Conservation (phyloP, 495 filamentous ascomycete genomes). For the Penicillium canariense region DNA sequence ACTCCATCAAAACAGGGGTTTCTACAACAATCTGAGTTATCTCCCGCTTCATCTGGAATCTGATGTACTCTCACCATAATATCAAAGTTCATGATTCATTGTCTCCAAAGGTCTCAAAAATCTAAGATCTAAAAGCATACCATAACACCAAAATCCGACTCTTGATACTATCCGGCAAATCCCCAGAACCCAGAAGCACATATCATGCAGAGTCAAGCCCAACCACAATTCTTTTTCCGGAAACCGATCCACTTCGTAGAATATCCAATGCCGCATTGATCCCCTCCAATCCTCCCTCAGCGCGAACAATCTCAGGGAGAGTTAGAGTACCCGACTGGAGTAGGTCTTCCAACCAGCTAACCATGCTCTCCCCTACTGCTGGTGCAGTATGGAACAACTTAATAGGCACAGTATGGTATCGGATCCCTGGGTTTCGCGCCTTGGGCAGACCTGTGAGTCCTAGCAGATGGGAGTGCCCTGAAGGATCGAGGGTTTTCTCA, state of each 20-base stretch:
- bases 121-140: background rate
- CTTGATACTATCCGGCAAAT: background rate
- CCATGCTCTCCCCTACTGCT: slow-evolving; percentile 53
- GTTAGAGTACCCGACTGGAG: slow-evolving; percentile 45
- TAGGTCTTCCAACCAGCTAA: slow-evolving; percentile 59
- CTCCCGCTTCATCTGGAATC: no score
- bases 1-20: no score
- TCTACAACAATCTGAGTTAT: no score
- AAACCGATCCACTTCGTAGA: slow-evolving; percentile 54
- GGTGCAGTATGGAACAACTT: slow-evolving; percentile 65
- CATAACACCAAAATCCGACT: slow-evolving; percentile 1
- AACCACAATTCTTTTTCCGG: slow-evolving; percentile 61
- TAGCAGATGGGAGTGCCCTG: slow-evolving; percentile 53
- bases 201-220: slow-evolving; percentile 24
- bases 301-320: slow-evolving; percentile 57
- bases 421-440: slow-evolving; percentile 40
- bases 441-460: slow-evolving; percentile 63
- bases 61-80: no score
- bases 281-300: slow-evolving; percentile 56
- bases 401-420: slow-evolving; percentile 62
- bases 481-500: slow-evolving; percentile 42
- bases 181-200: background rate
- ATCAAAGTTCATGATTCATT: background rate
- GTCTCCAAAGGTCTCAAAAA: background rate
- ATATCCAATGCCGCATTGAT: slow-evolving; percentile 62